A percentile compares a stretch with the other conserved stretches of the same genome.
Evolutionary conservation across 768 basidiomycete species (phyloP).

Genomic region (Tubosaeta brunneosetosa): DNA sequence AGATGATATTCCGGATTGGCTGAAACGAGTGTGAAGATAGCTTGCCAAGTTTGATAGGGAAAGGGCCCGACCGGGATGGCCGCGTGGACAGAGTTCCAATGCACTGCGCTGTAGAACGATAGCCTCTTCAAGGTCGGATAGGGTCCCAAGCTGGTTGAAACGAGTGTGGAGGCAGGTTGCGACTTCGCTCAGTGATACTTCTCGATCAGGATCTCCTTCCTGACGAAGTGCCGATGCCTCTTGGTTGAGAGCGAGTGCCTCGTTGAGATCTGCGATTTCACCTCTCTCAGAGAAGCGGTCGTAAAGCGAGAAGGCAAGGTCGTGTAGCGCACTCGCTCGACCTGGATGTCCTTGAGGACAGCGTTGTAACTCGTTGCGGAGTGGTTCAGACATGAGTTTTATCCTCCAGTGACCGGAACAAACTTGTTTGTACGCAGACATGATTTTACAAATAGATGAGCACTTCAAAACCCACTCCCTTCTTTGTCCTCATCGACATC

Average conservation of each 20-base stretch:
- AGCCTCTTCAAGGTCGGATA: not conserved
- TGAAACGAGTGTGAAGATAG: not conserved
- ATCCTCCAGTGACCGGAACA: too few species aligned
- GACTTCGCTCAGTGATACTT: not conserved
- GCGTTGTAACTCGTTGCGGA: not conserved
- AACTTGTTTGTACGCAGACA: too few species aligned
- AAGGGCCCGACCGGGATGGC: not conserved
- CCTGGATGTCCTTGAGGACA: not conserved
- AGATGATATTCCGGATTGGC: not conserved
- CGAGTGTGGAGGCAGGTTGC: not conserved
- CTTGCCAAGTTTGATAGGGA: not conserved
- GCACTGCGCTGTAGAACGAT: not conserved
- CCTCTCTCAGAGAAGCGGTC: not conserved
- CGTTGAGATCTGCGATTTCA: not conserved
- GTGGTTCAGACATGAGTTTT: too few species aligned
- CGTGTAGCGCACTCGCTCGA: not conserved
- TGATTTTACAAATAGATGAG: too few species aligned
- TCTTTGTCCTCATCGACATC: not conserved
- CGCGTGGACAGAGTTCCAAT: not conserved
- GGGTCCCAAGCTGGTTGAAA: not conserved
- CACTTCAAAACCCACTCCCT: not conserved
- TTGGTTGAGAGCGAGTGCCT: not conserved
- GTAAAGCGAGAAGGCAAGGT: not conserved
- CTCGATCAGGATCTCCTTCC: not conserved
- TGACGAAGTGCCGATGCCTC: not conserved